These are phyloP conservation scores for Lantana camara DNA, from an alignment of 257 asterid genomes.

Conservation along the genomic window DNA sequence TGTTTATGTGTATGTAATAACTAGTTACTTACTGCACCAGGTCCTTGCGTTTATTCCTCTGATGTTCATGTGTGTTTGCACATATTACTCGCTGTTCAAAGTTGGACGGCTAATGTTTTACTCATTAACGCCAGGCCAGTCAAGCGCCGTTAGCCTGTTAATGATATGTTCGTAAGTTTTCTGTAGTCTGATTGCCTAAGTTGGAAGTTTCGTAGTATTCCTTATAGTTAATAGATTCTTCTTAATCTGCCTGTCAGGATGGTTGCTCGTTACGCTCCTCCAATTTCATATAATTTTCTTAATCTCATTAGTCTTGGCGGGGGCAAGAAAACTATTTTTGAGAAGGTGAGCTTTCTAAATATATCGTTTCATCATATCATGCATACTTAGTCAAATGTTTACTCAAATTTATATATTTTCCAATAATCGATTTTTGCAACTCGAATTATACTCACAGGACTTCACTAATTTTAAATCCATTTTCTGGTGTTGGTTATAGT, in stretches of 20 bases:
- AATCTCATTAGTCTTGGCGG: conserved; percentile 87
- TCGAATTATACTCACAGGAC: neutral
- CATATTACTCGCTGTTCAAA: conserved; percentile 90
- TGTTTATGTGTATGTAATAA: conserved; percentile 9
- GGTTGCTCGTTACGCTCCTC: conserved; percentile 99
- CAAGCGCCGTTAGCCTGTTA: conserved; percentile 93
- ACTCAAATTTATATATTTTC: neutral
- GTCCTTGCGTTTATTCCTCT: conserved; percentile 90
- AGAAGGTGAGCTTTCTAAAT: conserved; percentile 60
- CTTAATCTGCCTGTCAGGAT: conserved; percentile 59
- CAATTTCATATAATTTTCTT: conserved; percentile 95
- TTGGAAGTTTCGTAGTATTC: conserved; percentile 1
- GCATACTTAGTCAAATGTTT: neutral
- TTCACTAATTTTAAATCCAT: neutral
- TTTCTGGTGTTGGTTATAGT: neutral
- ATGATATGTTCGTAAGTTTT: conserved; percentile 97
- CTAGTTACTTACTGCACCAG: conserved; percentile 46
- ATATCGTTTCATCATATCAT: neutral
- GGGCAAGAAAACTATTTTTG: conserved; percentile 76
- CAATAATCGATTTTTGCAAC: conserved; percentile 5
- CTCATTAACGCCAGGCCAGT: conserved; percentile 89
- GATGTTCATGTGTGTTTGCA: conserved; percentile 96
- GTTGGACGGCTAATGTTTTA: conserved; percentile 96
- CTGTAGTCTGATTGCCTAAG: conserved; percentile 14
- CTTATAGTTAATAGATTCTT: conserved; percentile 9